These are phyloP conservation scores for Quercus phellos DNA, from an alignment of 331 rosid genomes.

Conservation along the genomic window DNA sequence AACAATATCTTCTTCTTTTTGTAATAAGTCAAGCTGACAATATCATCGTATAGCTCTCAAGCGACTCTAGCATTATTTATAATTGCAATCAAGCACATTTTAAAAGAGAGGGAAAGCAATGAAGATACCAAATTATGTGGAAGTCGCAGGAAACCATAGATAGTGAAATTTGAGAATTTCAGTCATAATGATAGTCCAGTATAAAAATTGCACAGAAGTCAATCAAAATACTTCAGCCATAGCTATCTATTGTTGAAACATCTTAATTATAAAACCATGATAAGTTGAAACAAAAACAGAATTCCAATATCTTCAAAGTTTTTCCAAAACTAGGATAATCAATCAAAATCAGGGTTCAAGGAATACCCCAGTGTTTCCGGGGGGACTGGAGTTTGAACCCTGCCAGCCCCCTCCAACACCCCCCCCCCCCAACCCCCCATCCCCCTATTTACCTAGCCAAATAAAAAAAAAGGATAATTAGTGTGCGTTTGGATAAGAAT, in stretches of 20 bases:
- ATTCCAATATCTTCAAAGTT: not conserved
- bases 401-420: too few relatives aligned
- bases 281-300: not conserved
- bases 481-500: too few relatives aligned
- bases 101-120: not conserved
- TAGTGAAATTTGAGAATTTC: not conserved
- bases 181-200: not conserved
- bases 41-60: not conserved
- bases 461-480: not conserved
- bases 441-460: too few relatives aligned
- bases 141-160: not conserved
- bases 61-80: not conserved
- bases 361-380: too few relatives aligned
- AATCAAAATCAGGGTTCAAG: too few relatives aligned
- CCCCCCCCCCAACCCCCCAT: too few relatives aligned
- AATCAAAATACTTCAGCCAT: not conserved
- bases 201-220: not conserved
- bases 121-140: not conserved
- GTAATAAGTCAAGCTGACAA: too few relatives aligned
- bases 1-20: not conserved
- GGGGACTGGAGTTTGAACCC: too few relatives aligned
- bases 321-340: not conserved
- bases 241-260: not conserved
- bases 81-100: not conserved
- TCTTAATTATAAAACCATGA: not conserved